Evolutionary conservation across 2,329 filamentous ascomycete species (phyloP).

Genomic region (Cladosporium austrohemisphaericum): DNA sequence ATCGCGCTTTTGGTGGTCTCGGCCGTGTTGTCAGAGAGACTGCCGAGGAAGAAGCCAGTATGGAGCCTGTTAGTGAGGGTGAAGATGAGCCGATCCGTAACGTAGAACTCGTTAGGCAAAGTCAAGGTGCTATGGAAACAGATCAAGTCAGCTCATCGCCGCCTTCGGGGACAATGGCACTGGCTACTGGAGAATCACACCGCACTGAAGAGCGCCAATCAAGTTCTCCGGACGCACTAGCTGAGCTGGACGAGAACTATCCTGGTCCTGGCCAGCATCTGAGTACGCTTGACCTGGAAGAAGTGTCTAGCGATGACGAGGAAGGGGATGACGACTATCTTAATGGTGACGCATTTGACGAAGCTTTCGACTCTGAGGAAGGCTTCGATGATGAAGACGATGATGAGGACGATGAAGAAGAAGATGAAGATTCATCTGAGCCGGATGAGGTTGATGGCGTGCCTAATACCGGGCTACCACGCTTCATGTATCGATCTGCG

Average conservation of each 20-base stretch:
- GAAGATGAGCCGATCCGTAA: conserved; percentile 18
- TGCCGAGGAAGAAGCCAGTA: conserved; percentile 17
- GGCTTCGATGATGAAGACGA: conserved; percentile 26
- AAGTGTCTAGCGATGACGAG: conserved; percentile 16
- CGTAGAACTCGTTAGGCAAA: conserved; percentile 20
- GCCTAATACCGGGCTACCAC: conserved; percentile 29
- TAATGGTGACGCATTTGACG: conserved; percentile 20
- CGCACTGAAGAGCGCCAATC: not conserved
- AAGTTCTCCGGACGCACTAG: conserved; percentile 15
- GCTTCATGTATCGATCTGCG: conserved; percentile 46
- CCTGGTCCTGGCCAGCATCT: no score
- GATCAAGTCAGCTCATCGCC: not conserved
- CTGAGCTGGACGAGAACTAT: no score
- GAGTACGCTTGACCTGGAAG: no score
- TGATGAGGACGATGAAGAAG: conserved; percentile 20
- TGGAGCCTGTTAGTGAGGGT: conserved; percentile 23
- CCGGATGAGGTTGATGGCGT: conserved; percentile 37
- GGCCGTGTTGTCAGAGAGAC: conserved; percentile 37
- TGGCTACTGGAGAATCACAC: not conserved
- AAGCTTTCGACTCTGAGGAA: conserved; percentile 28
- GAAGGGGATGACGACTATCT: conserved; percentile 28
- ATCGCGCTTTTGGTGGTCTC: conserved; percentile 60
- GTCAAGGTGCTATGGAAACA: not conserved
- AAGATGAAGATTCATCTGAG: conserved; percentile 30
- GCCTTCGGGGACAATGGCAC: not conserved